phyloP scores from a whole-genome alignment of 2,329 filamentous ascomycete species.

The Claviceps quebecensis region DNA sequence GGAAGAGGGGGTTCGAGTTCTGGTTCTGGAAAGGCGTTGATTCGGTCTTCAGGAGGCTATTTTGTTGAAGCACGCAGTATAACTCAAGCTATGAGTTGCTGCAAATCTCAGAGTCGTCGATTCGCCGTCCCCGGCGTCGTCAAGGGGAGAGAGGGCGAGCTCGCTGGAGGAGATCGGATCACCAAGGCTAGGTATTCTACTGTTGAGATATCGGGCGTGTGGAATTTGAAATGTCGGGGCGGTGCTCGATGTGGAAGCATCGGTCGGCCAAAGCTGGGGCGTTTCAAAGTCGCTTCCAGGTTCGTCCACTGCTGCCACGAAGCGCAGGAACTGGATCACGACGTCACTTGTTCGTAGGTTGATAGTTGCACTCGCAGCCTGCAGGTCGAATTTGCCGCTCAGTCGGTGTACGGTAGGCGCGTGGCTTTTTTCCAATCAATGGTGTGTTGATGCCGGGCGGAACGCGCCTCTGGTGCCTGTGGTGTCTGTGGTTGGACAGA shows the following conservation, averaged over 20 bases:
- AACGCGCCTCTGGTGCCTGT: background rate
- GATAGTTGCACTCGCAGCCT: background rate
- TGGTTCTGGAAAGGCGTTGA: background rate
- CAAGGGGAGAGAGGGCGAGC: background rate
- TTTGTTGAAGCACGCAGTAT: background rate
- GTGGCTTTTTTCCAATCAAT: constrained; percentile 1
- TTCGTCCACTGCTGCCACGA: constrained; percentile 1
- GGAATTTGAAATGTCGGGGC: background rate
- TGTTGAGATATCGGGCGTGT: background rate
- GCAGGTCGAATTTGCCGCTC: background rate
- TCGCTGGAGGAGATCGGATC: background rate
- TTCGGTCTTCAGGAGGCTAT: background rate
- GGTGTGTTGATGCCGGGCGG: constrained; percentile 2
- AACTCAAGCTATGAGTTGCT: background rate
- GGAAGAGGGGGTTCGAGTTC: background rate
- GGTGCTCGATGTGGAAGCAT: background rate
- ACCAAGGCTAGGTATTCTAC: background rate
- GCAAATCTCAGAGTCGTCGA: background rate
- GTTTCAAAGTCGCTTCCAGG: too few relatives aligned
- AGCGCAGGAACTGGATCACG: constrained; percentile 1
- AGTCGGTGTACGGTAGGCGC: constrained; percentile 1
- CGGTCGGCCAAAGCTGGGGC: background rate
- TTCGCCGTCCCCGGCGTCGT: background rate
- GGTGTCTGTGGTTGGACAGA: constrained; percentile 3
- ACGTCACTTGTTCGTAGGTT: constrained; percentile 4